Base-by-base conservation (phyloP, 176 grass and related monocot species). In the Themeda triandra region DNA sequence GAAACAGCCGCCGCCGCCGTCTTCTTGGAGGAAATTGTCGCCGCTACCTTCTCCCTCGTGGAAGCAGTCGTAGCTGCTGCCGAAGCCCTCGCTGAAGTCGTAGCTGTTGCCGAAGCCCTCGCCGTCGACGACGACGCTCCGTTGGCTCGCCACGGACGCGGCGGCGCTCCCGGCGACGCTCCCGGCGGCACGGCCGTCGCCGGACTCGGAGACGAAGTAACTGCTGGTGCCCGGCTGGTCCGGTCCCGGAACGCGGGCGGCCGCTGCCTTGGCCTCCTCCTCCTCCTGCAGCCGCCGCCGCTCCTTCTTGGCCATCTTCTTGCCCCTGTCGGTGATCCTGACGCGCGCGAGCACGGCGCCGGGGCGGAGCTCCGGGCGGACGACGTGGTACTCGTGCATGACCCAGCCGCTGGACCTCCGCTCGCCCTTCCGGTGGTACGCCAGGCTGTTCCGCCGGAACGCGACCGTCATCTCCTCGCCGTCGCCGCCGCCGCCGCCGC, bases 331-430 rank as follows among this genome's bases (percentile, higher is more conserved):
- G n/a, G 76, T 14, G 56, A 63, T 6, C 67, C 29, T 80, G 85
- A 81, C 10, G 33, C 85, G 85, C 24, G 18, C 31, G 31, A 86
- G 23, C 18, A 86, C 69, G 42, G 27, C 63, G 69, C 13, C 18
- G 5, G 77, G 18, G 35, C 19, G 83, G 36, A 13, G 28, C 53
- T 3, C 54, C 54, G 54, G 35, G 14, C 11, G 46, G 77, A 78
- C 46, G 54, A 58, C 54, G 8, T 85, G 31, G 19, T 78, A 85
- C 5, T 78, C 74, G 5, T 59, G 48, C 85, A 87, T 87, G 35
- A 87, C 79, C 63, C 64, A 82, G 18, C 71, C 70, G 46, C 10
- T 69, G 46, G 18, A 1, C 1, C 1, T n/a, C 1, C 0, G 1
- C 1, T 2, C 6, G 5, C 3, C 11, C 25, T 4, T 56, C 19